Evolutionary conservation across 176 grass and related monocot species (phyloP), one percentile per base, ranked within the genome.

Genomic region (Leersia perrieri): DNA sequence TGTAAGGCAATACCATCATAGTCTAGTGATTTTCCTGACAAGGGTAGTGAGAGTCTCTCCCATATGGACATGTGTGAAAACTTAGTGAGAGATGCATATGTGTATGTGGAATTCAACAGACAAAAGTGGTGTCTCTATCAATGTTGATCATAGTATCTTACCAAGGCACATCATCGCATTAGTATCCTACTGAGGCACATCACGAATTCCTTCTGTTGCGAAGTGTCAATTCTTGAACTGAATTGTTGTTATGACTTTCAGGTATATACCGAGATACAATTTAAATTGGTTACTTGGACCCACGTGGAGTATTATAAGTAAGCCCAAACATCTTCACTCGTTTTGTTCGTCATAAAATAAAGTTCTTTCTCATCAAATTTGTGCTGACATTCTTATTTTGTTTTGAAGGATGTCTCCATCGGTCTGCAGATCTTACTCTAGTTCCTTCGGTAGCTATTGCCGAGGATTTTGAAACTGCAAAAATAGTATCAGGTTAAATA

Each of bases 251-350:
- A 63, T 61, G 32, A 33, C 32, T 82, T 72, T 40, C 90, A 98
- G 96, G 79, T 98, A 98, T 67, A 91, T 98, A 42, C 96, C 92
- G 0, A 91, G 88, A 79, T 99, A 99, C 80, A 99, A 92, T 80
- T 95, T 93, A 79, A 93, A 87, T 89, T 99, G 97, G 97, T 88
- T 99, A 68, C 90, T 99, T 78, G 89, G 89, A 76, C 93, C 97
- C 32, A 95, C 92, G 44, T 99, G 97, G 97, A 33, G 83, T 71
- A 63, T 99, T 82, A 99, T 95, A 87, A 92, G 96, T 98, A 91
- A 89, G 86, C 63, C 25, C 47, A 5, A n/a, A 68, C 75, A 63
- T 80, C 41, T 6, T 73, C 39, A 51, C 61, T 60, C 57, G 57
- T 80, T 57, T 71, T 20, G 14, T 72, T 69, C 34, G 72, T 60